Base-by-base conservation (phyloP, 495 filamentous ascomycete species). In the Amphirosellinia nigrospora region DNA sequence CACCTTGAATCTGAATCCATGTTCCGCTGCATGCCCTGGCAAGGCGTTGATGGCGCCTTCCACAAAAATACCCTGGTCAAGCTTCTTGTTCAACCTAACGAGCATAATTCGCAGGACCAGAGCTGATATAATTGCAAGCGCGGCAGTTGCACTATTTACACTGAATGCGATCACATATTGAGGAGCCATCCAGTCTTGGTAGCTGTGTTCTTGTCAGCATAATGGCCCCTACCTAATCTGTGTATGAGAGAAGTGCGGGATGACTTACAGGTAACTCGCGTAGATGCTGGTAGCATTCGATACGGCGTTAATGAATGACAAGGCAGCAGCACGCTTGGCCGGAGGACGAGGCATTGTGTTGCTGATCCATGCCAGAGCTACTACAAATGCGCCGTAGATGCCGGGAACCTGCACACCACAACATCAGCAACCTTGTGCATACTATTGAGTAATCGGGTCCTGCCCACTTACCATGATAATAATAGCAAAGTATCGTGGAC, bases 331-430 rank as follows among this genome's bases (percentile, higher is more conserved):
- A 67, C 93, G 89, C 80, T 97, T 97, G 0, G 91, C 89, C 0
- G 91, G 93, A 2, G 94, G 93, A n/a, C 94, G 88, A 3, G 93
- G 92, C 48, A 96, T 83, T 3, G 89, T 90, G 77, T 92, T 93
- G 39, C 85, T 89, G 73, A 94, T 94, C 93, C 92, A 96, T 11
- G 89, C 88, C 10, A 95, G 83, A 9, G 86, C 85, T 2, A 95
- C 91, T 0, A 92, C 91, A 71, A 91, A 94, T 19, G 87, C 89
- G n/a, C 84, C 80, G 70, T 90, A 90, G 10, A 89, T 82, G 0
- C 86, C 87, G 0, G 86, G 83, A 13, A 87, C 70, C 77, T 78
- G 21, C 15, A 11, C 15, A 15, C 6, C 16, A 21, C 8, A 38
- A 39, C 1, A 26, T 69, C 1, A 70, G 60, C 26, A 39, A 64